These are phyloP conservation scores for Arthroderma sp. DNA, from an alignment of 2,329 filamentous ascomycete species.

Conservation along the genomic window DNA sequence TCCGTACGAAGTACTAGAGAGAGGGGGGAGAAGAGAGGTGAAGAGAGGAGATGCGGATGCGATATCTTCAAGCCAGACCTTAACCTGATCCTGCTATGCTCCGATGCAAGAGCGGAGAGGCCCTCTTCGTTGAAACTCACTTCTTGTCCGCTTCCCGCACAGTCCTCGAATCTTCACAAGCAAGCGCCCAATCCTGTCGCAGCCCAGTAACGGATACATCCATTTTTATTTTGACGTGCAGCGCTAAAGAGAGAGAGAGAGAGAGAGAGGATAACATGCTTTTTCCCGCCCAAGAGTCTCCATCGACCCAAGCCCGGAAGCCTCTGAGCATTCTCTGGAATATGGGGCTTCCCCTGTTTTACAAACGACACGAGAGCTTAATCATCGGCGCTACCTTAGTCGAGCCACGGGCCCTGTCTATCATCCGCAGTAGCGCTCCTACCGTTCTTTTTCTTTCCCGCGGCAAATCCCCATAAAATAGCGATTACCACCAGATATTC, in stretches of 20 bases:
- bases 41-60: background rate
- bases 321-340: background rate
- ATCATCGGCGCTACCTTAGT: conserved; percentile 1
- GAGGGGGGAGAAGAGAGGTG: background rate
- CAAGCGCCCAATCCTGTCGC: background rate
- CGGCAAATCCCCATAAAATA: conserved; percentile 4
- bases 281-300: background rate
- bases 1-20: background rate
- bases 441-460: conserved; percentile 4
- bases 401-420: conserved; percentile 5
- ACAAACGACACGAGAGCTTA: conserved; percentile 4
- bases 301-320: background rate
- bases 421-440: conserved; percentile 4
- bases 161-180: background rate
- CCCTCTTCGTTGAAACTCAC: background rate
- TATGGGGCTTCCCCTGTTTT: conserved; percentile 1
- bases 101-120: conserved; percentile 2
- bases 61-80: conserved; percentile 1
- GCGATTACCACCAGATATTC: background rate
- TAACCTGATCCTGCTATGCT: conserved; percentile 1
- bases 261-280: background rate
- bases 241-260: no score
- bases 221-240: background rate
- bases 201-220: background rate
- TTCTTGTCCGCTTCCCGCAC: background rate